A percentile compares a stretch with the other conserved stretches of the same genome.
These are phyloP conservation scores for Limonomyces culmigenus DNA, from an alignment of 1,284 basidiomycete genomes.

Conservation along the genomic window DNA sequence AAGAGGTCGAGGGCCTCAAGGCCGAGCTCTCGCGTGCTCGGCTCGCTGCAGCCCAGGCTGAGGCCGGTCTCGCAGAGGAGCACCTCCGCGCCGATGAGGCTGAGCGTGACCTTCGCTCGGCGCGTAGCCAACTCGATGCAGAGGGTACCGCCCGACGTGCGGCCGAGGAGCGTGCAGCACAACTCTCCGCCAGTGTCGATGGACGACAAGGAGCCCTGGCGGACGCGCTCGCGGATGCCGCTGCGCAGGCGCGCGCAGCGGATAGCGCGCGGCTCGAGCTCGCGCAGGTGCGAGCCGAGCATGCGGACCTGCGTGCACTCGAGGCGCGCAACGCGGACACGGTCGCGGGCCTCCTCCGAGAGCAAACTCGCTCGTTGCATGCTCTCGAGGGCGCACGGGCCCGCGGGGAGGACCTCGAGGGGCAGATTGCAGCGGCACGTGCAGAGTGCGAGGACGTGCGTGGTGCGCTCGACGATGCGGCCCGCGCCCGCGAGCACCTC, in stretches of 20 bases:
- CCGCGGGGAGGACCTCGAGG: constrained; percentile 55
- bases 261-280: constrained; percentile 60
- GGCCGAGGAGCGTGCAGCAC: constrained; percentile 49
- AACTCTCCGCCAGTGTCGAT: constrained; percentile 42
- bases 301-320: constrained; percentile 57
- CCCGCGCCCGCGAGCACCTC: constrained; percentile 59
- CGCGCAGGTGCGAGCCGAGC: constrained; percentile 37
- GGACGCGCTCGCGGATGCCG: constrained; percentile 51
- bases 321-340: constrained; percentile 51
- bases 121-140: constrained; percentile 43
- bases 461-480: constrained; percentile 45
- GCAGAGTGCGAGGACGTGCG: constrained; percentile 52
- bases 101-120: constrained; percentile 48
- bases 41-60: constrained; percentile 20
- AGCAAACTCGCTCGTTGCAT: constrained; percentile 51
- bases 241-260: constrained; percentile 40
- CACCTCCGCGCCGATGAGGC: constrained; percentile 31
- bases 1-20: constrained; percentile 34
- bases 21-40: constrained; percentile 37
- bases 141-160: constrained; percentile 39
- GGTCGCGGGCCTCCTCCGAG: constrained; percentile 48
- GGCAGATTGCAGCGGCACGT: constrained; percentile 50
- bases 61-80: constrained; percentile 22
- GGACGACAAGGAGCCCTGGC: constrained; percentile 40
- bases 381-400: constrained; percentile 60